Base-by-base conservation (phyloP, 352 stramenopile species). In the Phytophthora tentaculata region DNA sequence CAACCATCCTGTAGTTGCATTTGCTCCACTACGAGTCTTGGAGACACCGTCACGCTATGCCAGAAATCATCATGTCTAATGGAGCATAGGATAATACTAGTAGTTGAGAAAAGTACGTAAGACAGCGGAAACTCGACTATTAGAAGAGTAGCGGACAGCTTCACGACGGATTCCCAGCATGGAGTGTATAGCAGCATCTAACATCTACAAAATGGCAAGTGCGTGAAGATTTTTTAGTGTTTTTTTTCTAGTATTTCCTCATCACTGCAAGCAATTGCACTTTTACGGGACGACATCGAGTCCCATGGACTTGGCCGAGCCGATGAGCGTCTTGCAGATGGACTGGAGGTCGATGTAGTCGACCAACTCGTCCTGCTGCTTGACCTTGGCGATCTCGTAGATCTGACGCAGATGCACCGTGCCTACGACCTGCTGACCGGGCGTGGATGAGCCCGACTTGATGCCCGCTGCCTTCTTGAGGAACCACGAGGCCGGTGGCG, bases 351-450 rank as follows among this genome's bases (percentile, higher is more conserved):
- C 88, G 55, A 98, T 94, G 80, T 97, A 95, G 76, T 93, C 89
- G 52, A 98, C 83, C 74, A 97, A 87, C 19, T 98, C 83, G 79
- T 99, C 96, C 68, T 91, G 80, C 71, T 98, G 90, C 84, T 99
- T 99, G 53, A 99, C 85, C 77, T 98, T 96, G 35, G 97, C 97
- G 79, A 99, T 99, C 80, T 99, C 95, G 81, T 99, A 99, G 52
- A 99, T 95, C 60, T 97, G 90, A 75, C 98, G 97, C 22, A 98
- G 76, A 52, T 90, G 89, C 32, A 99, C 95, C 37, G 85, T 90
- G 49, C 91, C 95, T 53, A 88, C 78, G 16, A 88, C 81, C 41
- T 84, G 52, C 74, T 97, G 89, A 22, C 90, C 90, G 22, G 90
- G 65, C 20, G 82, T 89, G 9, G 80, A 66, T 23, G 86, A 92